These are phyloP conservation scores for Globisporangium takayamanum DNA, from an alignment of 352 stramenopile species.

Conservation along the genomic window DNA sequence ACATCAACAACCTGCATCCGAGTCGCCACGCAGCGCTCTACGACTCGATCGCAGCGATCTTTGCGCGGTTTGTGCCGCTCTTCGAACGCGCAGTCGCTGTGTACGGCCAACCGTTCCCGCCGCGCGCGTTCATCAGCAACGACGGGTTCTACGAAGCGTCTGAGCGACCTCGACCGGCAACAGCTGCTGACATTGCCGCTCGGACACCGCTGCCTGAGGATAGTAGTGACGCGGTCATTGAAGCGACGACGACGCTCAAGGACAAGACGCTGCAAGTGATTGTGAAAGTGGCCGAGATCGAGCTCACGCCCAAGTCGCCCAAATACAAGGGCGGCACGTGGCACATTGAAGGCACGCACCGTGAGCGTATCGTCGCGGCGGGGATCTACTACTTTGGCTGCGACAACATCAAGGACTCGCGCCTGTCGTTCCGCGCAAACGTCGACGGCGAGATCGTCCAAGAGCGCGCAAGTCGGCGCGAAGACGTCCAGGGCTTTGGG, in stretches of 20 bases:
- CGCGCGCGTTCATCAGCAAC: background rate
- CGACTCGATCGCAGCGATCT: slow-evolving; percentile 21
- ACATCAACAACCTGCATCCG: slow-evolving; percentile 56
- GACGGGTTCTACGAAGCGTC: slow-evolving; percentile 11
- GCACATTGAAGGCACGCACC: slow-evolving; percentile 41
- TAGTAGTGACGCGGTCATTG: no score
- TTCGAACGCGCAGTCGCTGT: slow-evolving; percentile 25
- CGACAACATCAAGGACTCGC: slow-evolving; percentile 41
- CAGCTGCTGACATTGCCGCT: background rate
- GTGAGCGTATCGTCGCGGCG: slow-evolving; percentile 39
- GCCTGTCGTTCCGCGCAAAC: slow-evolving; percentile 26
- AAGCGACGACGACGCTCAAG: slow-evolving; percentile 8
- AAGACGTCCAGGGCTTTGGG: slow-evolving; percentile 20
- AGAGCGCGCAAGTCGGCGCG: slow-evolving; percentile 3
- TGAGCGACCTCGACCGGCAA: slow-evolving; percentile 9
- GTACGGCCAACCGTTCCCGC: background rate
- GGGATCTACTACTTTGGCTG: slow-evolving; percentile 45
- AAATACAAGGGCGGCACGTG: slow-evolving; percentile 33
- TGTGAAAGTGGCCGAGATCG: slow-evolving; percentile 44
- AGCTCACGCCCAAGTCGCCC: slow-evolving; percentile 33
- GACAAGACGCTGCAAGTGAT: slow-evolving; percentile 32
- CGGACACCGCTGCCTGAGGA: no score
- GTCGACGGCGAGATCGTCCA: slow-evolving; percentile 23
- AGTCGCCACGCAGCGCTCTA: slow-evolving; percentile 21
- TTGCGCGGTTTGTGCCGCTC: slow-evolving; percentile 28